Base-by-base conservation (phyloP, 2,329 filamentous ascomycete genomes). In the Anisogramma anomala region DNA sequence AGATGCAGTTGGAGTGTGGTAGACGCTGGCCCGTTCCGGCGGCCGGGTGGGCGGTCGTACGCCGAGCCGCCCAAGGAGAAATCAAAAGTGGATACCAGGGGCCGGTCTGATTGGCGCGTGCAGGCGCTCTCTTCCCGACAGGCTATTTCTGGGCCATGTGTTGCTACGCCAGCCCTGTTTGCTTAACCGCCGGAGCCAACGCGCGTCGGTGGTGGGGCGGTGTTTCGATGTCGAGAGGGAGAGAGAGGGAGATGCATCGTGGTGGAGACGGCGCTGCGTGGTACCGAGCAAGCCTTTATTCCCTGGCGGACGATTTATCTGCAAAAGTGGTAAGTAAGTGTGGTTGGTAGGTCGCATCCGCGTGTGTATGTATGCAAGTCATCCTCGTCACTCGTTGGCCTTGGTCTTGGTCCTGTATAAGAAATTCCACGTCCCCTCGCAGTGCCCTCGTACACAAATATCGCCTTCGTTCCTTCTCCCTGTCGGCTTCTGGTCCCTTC, bases 11-110 rank as follows among this genome's bases (percentile, higher is more conserved):
- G 5, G 18, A 18, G 15, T 25, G 20, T 33, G 19, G 17, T 47
- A 47, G 41, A 44, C 45, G 45, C 45, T 38, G 45, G 45, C 45
- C 45, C 34, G 37, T 44, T 44, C 22, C 28, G 41, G 41, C 45
- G 45, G 41, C 45, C 45, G 22, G 40, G 40, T 43, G 36, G 34
- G 26, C 11, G 22, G 33, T 46, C 15, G 41, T 37, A 41, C 37
- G 41, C 37, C 41, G 42, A 47, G 34, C 37, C 45, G 45, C 45
- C 41, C 30, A 31, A 33, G 26, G 10, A 8, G 30, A 28, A 3
- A n/a, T n/a, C n/a, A 22, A 20, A 42, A 10, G 30, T 4, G 35
- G 30, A 3, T 28, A 34, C 25, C 14, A 23, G 15, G 14, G 34
- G 7, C 34, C 34, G n/a, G 18, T 22, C 22, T 35, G 14, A 34